These are phyloP conservation scores for Vitis cinerea DNA, from an alignment of 164 flowering plant species.

Conservation along the genomic window DNA sequence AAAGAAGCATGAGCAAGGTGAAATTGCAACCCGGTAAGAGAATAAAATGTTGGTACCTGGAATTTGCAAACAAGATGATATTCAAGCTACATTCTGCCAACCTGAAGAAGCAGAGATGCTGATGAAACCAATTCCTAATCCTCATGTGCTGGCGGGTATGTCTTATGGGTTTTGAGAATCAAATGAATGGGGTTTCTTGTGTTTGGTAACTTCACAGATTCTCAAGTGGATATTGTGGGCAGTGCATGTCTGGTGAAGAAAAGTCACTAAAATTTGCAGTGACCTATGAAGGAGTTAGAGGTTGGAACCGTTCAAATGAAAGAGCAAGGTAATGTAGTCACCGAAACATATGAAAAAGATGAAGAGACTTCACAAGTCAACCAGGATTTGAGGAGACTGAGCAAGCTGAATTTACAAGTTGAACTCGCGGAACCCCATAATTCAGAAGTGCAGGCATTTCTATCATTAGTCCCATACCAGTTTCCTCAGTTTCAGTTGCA, in stretches of 20 bases:
- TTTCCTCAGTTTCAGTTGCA: no score
- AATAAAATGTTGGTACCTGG: no score
- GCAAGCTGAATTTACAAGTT: background rate
- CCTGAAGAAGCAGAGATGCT: no score
- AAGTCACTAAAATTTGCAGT: slow-evolving; percentile 1
- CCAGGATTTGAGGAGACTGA: slow-evolving; percentile 1
- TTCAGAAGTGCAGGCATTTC: background rate
- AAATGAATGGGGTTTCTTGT: slow-evolving; percentile 17
- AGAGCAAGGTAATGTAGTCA: no score
- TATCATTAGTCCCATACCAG: no score
- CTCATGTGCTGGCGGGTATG: no score
- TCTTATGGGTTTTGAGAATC: background rate
- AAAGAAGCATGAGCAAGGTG: no score
- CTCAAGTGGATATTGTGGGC: slow-evolving; percentile 15
- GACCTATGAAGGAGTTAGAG: slow-evolving; percentile 6
- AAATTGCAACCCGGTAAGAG: no score
- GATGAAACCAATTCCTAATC: no score
- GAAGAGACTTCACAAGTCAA: background rate
- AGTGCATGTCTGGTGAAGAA: slow-evolving; percentile 13
- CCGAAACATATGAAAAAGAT: slow-evolving; percentile 7
- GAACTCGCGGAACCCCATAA: background rate
- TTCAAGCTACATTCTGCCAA: no score
- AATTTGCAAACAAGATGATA: no score
- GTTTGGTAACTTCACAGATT: slow-evolving; percentile 39
- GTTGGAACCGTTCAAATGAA: slow-evolving; percentile 2